These are phyloP conservation scores for Ehretia macrophylla DNA, from an alignment of 257 asterid genomes.

Conservation along the genomic window DNA sequence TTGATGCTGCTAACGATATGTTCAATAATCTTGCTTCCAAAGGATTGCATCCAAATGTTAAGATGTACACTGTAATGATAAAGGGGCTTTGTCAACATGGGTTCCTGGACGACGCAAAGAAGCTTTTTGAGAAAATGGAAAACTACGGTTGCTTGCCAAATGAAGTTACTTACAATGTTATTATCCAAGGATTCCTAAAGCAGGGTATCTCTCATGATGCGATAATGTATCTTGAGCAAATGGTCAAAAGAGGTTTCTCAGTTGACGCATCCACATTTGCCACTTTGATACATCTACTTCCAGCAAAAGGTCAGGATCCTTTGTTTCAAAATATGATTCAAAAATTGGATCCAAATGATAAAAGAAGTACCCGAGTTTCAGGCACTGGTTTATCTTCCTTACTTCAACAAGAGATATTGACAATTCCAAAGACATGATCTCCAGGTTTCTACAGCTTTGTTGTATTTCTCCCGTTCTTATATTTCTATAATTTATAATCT, in stretches of 20 bases:
- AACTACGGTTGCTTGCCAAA: background rate
- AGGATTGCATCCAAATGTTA: background rate
- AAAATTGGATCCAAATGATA: too few relatives aligned
- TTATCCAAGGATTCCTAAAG: constrained; percentile 10
- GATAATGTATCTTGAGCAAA: constrained; percentile 10
- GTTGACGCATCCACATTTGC: constrained; percentile 2
- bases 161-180: constrained; percentile 1
- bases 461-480: too few relatives aligned
- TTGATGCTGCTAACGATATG: background rate
- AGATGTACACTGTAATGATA: background rate
- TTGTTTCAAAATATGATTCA: too few relatives aligned
- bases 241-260: constrained; percentile 6
- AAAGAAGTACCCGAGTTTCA: too few relatives aligned
- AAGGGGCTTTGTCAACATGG: constrained; percentile 6
- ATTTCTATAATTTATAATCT: too few relatives aligned
- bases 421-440: too few relatives aligned
- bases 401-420: too few relatives aligned
- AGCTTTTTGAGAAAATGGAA: constrained; percentile 5
- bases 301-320: background rate
- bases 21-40: background rate
- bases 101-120: constrained; percentile 16
- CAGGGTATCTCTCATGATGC: background rate
- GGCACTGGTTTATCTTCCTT: too few relatives aligned
- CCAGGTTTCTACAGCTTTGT: too few relatives aligned
- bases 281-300: background rate